These are phyloP conservation scores for Apocynum venetum DNA, from an alignment of 257 asterid species.

Conservation along the genomic window DNA sequence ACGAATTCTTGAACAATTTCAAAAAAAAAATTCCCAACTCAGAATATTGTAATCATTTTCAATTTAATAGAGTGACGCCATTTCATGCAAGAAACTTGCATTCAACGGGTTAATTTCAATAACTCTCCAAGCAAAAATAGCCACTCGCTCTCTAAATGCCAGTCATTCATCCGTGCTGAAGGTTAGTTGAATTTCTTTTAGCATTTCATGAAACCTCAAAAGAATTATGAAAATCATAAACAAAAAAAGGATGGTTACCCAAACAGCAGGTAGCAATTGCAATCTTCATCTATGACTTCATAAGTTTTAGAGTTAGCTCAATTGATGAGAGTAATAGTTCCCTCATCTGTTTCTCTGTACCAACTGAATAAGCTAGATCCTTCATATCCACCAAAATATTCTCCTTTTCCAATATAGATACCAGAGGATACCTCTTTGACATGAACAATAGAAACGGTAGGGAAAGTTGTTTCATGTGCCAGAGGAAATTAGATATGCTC, in stretches of 20 bases:
- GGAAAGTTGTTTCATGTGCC: constrained; percentile 64
- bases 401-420: constrained; percentile 76
- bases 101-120: not conserved
- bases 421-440: constrained; percentile 55
- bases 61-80: not conserved
- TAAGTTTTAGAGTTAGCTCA: constrained; percentile 78
- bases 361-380: constrained; percentile 91
- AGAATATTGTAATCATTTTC: not conserved
- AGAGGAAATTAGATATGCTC: constrained; percentile 9
- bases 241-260: constrained; percentile 50
- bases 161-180: not conserved
- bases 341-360: constrained; percentile 75
- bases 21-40: not conserved
- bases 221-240: not conserved
- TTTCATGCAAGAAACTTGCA: not conserved
- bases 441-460: constrained; percentile 59
- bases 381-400: constrained; percentile 88
- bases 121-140: not conserved
- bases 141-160: not conserved
- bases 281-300: constrained; percentile 86
- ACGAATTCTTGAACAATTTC: not conserved
- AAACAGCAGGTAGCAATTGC: constrained; percentile 64
- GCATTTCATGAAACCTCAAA: constrained; percentile 8
- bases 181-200: constrained; percentile 10
- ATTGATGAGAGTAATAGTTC: constrained; percentile 45